Evolutionary conservation across 768 basidiomycete species (phyloP), one percentile per base, ranked within the genome.

Genomic region (Calocera cornea): DNA sequence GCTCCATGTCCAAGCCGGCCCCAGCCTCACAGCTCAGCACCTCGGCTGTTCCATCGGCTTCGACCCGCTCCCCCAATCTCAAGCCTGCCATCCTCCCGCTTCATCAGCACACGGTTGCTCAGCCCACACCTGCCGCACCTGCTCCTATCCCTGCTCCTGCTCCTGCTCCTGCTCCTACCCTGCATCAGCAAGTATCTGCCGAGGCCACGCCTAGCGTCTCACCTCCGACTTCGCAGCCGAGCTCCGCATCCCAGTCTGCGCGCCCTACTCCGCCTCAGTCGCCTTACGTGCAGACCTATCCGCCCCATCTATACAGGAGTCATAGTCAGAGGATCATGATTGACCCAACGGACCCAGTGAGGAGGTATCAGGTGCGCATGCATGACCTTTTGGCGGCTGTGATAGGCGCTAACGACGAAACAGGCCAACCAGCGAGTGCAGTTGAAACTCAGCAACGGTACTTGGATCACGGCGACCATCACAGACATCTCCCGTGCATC

Each of bases 311-410:
- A 2, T 60, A 60, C 19, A 27, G 54, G 54, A 60, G 54, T 27
- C 54, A 33, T 60, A 60, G 27, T 60, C 54, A 60, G 54, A 60
- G 54, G 31, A 60, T 60, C 54, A 60, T 60, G 54, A 60, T 60
- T 60, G 54, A 60, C 54, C 54, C 54, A 10, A 60, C 54, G 31
- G 54, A 60, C 31, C 54, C 54, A 60, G 54, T 60, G 54, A 60
- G 54, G 54, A 60, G 54, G 31, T 60, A 60, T 33, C 54, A 60
- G 54, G 54, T 33, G 31, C 54, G 54, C 31, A 60, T 33, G 31
- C 24, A 5, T 10, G 10, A 10, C 11, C 31, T 16, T 27, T 10
- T n/a, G n/a, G 5, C 3, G 3, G 2, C 27, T 16, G 22, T 10
- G 54, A 33, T 22, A 31, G 2, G 54, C 14, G 27, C 54, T 60